phyloP scores from a whole-genome alignment of 805 yeast species.

The Candida xiaguanensis region DNA sequence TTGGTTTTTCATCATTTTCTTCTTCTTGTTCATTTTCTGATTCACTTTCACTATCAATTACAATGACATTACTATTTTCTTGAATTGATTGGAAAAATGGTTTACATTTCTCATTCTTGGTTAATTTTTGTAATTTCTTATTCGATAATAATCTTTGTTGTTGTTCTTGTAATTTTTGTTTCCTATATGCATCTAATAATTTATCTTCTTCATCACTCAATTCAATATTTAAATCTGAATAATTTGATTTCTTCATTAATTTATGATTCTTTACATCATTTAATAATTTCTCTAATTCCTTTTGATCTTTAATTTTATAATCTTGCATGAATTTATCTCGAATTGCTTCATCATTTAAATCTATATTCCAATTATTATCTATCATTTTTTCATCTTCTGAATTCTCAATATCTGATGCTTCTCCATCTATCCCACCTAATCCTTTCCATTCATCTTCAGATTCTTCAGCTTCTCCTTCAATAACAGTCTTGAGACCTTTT shows the following conservation, averaged over 20 bases:
- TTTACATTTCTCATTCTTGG: constrained; percentile 52
- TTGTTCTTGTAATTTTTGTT: constrained; percentile 43
- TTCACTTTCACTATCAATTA: constrained; percentile 22
- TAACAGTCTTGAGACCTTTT: constrained; percentile 53
- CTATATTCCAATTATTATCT: constrained; percentile 61
- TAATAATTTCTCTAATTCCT: constrained; percentile 60
- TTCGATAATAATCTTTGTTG: constrained; percentile 46
- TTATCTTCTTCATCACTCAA: constrained; percentile 76
- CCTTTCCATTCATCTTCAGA: constrained; percentile 90
- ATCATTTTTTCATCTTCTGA: constrained; percentile 77
- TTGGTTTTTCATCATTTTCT: constrained; percentile 14
- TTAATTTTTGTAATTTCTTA: constrained; percentile 39
- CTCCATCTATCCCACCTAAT: constrained; percentile 70
- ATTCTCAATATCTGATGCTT: constrained; percentile 51
- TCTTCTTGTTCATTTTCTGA: constrained; percentile 21
- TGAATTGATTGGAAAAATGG: constrained; percentile 68
- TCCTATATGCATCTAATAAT: constrained; percentile 44
- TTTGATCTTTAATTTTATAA: constrained; percentile 58
- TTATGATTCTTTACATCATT: constrained; percentile 73
- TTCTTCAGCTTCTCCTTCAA: constrained; percentile 84
- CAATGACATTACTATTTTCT: constrained; percentile 35
- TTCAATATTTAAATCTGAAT: constrained; percentile 55
- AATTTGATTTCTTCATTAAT: constrained; percentile 54
- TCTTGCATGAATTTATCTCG: constrained; percentile 57
- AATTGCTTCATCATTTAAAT: constrained; percentile 55